Conservation (phyloP, 345 rosid genomes). For the Xanthoceras sorbifolium region DNA sequence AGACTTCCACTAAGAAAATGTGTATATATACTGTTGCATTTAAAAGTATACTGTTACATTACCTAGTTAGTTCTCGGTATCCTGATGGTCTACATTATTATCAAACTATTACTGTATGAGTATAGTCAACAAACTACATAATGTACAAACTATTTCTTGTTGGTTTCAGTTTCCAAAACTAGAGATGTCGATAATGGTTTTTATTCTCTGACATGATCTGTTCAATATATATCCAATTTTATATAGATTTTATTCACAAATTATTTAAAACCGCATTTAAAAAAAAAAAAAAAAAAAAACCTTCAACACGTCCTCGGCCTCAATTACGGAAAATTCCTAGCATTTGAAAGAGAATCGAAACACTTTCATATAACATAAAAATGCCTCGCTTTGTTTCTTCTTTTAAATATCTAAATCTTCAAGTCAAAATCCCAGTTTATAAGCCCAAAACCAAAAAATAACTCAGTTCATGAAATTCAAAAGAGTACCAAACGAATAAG, state of each 20-base stretch:
- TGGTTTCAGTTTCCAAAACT: too few relatives aligned
- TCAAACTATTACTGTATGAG: neutral
- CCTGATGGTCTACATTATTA: neutral
- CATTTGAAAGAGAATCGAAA: neutral
- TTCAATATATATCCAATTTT: too few relatives aligned
- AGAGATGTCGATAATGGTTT: too few relatives aligned
- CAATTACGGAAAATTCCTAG: neutral
- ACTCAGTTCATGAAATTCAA: conserved; percentile 9
- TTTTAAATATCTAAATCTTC: neutral
- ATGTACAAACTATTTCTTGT: too few relatives aligned
- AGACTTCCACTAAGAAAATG: neutral
- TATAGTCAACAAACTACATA: too few relatives aligned
- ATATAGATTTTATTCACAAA: too few relatives aligned
- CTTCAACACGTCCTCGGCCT: too few relatives aligned
- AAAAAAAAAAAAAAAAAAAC: too few relatives aligned
- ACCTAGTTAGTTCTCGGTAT: neutral
- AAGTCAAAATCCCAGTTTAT: conserved; percentile 1
- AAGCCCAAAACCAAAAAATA: neutral
- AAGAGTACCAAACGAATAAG: neutral
- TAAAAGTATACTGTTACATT: neutral
- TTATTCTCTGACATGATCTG: too few relatives aligned
- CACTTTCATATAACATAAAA: neutral
- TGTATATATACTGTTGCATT: too few relatives aligned
- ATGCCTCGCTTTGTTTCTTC: neutral
- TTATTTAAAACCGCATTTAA: too few relatives aligned